A percentile compares a stretch with the other conserved stretches of the same genome.
Evolutionary conservation across 257 asterid genomes (phyloP).

Genomic region (Euphrasia confusa): DNA sequence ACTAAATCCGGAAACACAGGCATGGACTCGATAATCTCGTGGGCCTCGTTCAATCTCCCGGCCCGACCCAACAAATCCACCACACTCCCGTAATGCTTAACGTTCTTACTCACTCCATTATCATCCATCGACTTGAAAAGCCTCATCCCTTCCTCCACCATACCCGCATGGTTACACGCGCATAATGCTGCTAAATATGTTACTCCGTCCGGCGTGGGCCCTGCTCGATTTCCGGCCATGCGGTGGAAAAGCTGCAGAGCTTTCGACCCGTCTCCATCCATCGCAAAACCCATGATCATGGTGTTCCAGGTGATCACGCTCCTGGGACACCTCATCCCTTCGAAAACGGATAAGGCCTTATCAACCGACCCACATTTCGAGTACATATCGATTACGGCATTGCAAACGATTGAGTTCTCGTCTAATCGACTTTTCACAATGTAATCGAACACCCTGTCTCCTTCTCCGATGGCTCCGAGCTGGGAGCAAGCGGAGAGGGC

Average conservation of each 20-base stretch:
- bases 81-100: constrained; percentile 85
- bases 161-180: constrained; percentile 90
- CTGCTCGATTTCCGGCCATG: constrained; percentile 32
- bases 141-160: constrained; percentile 82
- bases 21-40: constrained; percentile 52
- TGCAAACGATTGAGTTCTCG: constrained; percentile 62
- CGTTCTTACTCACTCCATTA: constrained; percentile 41
- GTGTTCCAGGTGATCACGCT: constrained; percentile 80
- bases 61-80: constrained; percentile 89
- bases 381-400: constrained; percentile 83
- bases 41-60: constrained; percentile 69
- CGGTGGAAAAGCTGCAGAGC: constrained; percentile 53
- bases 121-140: constrained; percentile 59
- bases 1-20: constrained; percentile 59
- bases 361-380: constrained; percentile 77
- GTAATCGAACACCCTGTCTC: constrained; percentile 43
- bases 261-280: constrained; percentile 72
- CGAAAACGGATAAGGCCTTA: constrained; percentile 51
- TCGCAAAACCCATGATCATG: constrained; percentile 83
- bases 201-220: constrained; percentile 51
- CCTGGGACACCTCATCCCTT: constrained; percentile 47
- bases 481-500: constrained; percentile 85
- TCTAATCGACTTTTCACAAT: constrained; percentile 37
- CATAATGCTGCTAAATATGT: constrained; percentile 71
- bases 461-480: constrained; percentile 71